Evolutionary conservation across 306 rosid species (phyloP), one percentile per base, ranked within the genome.

Genomic region (Trifolium pratense): DNA sequence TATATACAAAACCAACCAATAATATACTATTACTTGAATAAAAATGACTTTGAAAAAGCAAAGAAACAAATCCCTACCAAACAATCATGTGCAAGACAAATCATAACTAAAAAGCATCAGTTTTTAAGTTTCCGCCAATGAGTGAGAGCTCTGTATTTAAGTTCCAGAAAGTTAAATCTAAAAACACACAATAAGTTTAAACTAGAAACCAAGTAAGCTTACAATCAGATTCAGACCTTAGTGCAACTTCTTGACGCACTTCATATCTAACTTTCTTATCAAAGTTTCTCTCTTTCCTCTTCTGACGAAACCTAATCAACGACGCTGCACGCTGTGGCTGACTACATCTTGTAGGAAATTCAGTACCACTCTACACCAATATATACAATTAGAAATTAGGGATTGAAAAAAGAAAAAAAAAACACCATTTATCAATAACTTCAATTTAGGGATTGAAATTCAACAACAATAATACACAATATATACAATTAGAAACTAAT

Each of bases 241-340:
- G 96, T 9, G 98, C 98, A 79, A 92, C 98, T 84, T 92, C 98
- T 81, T 92, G 98, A 62, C 98, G 98, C n/a, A 92, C 98, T 60
- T 91, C 32, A 71, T 92, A 92, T 87, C 98, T 80, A 68, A 92
- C 97, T 92, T 92, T 92, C 88, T 92, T 92, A 79, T 92, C 98
- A 68, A 89, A 92, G 87, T 89, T 84, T 23, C 97, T 89, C 68
- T 89, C 96, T 82, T 92, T 92, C 80, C 97, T 88, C 86, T 92
- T 92, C 86, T 92, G 97, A 16, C 97, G 91, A 46, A 92, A 92
- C 82, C 98, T 88, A 82, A 7, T 74, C 73, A 92, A 89, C 0
- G 98, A 90, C 0, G 96, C 98, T 1, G 80, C 98, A 73, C 98
- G 87, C 53, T 92, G 98, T 8, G 98, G 90, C 63, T 84, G 96